A percentile compares a stretch with the other conserved stretches of the same genome.
phyloP scores from a whole-genome alignment of 1,284 basidiomycete species.

The Moesziomyces parantarcticus region DNA sequence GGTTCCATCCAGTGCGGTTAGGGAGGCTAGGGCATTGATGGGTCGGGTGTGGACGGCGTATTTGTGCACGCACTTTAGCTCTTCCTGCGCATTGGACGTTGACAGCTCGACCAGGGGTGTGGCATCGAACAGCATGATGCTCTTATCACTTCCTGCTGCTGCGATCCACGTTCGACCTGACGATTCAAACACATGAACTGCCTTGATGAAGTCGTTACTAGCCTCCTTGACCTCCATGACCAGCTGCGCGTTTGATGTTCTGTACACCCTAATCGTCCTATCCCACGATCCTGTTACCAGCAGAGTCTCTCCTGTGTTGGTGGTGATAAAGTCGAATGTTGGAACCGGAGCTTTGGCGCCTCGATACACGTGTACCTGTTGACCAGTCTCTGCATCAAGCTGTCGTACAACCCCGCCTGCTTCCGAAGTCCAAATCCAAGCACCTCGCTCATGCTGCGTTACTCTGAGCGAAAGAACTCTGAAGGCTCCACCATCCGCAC shows the following conservation, averaged over 20 bases:
- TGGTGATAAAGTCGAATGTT: conserved; percentile 4
- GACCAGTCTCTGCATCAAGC: conserved; percentile 26
- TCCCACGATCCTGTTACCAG: conserved; percentile 49
- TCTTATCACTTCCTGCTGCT: conserved; percentile 42
- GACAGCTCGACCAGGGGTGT: conserved; percentile 4
- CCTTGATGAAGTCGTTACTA: conserved; percentile 50
- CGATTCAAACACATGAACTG: conserved; percentile 20
- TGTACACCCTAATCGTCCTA: conserved; percentile 26
- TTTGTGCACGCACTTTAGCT: conserved; percentile 11
- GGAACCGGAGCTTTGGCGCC: conserved; percentile 41
- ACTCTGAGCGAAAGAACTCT: conserved; percentile 20
- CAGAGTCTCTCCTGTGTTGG: conserved; percentile 1
- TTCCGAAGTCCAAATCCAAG: conserved; percentile 27
- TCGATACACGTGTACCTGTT: conserved; percentile 17
- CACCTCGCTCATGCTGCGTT: not conserved
- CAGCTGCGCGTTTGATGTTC: not conserved
- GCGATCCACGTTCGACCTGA: conserved; percentile 14
- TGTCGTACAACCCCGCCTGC: conserved; percentile 28
- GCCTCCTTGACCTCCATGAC: conserved; percentile 13
- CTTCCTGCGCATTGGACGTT: not conserved
- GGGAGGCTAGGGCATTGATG: conserved; percentile 23
- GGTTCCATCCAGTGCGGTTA: conserved; percentile 3
- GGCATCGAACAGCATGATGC: conserved; percentile 30
- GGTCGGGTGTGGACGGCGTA: conserved; percentile 42
- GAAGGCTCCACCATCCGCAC: conserved; percentile 33